These are phyloP conservation scores for Aristolochia contorta DNA, from an alignment of 164 flowering plant genomes.

Conservation along the genomic window DNA sequence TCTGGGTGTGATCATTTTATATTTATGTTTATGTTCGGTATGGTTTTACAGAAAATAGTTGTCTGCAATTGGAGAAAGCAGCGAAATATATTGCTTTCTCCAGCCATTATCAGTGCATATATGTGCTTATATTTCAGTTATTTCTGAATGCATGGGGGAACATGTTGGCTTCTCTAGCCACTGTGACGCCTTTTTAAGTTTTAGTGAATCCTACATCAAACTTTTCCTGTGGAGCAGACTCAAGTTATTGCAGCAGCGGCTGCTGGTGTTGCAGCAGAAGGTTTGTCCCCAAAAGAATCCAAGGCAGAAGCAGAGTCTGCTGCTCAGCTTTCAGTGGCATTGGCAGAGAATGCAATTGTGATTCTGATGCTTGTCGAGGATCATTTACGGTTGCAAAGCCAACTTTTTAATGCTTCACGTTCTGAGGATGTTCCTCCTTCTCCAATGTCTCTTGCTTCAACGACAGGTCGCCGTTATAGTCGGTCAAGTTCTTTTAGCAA, in stretches of 20 bases:
- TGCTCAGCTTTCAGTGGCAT: constrained; percentile 93
- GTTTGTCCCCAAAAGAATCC: constrained; percentile 74
- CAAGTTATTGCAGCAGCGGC: constrained; percentile 99
- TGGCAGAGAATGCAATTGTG: constrained; percentile 98
- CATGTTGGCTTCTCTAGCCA: too few relatives aligned
- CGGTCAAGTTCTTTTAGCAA: constrained; percentile 28
- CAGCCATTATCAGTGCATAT: too few relatives aligned
- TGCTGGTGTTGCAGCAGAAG: constrained; percentile 99
- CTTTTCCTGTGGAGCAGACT: constrained; percentile 56
- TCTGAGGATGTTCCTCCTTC: constrained; percentile 34
- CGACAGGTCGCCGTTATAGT: constrained; percentile 29
- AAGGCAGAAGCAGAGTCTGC: constrained; percentile 91
- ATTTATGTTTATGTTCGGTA: too few relatives aligned
- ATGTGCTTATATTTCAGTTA: too few relatives aligned
- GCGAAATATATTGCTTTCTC: too few relatives aligned
- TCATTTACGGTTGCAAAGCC: constrained; percentile 92
- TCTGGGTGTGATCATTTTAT: too few relatives aligned
- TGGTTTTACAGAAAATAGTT: too few relatives aligned
- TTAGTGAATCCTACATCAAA: constrained; percentile 24
- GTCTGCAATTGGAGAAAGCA: too few relatives aligned
- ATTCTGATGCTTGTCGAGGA: constrained; percentile 98
- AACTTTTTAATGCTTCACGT: constrained; percentile 40
- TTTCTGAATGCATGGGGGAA: too few relatives aligned
- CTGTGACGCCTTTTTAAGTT: constrained; percentile 1
- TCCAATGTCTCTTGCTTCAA: constrained; percentile 45